phyloP scores from a whole-genome alignment of 371 early-diverging fungal genomes.

The Capniomyces stellatus region DNA sequence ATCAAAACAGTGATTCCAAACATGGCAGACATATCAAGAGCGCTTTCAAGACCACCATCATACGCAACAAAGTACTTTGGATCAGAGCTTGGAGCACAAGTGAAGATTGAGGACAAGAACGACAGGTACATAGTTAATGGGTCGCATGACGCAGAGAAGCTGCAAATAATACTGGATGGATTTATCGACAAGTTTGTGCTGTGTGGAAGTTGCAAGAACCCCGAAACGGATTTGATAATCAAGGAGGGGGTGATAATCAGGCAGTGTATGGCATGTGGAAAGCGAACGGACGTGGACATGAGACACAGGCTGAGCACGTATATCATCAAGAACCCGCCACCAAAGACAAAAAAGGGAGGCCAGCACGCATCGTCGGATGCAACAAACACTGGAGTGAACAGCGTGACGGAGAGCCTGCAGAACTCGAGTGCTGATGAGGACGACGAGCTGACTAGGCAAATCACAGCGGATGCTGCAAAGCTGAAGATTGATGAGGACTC shows the following conservation, averaged over 20 bases:
- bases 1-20: slow-evolving; percentile 98
- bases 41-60: slow-evolving; percentile 81
- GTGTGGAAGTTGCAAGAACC: slow-evolving; percentile 91
- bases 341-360: slow-evolving; percentile 45
- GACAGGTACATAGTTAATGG: slow-evolving; percentile 97
- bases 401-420: slow-evolving; percentile 25
- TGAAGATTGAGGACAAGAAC: slow-evolving; percentile 73
- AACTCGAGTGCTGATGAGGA: slow-evolving; percentile 15
- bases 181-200: slow-evolving; percentile 96
- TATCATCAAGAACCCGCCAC: slow-evolving; percentile 87
- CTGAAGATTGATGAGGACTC: slow-evolving; percentile 29
- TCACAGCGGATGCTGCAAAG: slow-evolving; percentile 5
- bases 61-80: slow-evolving; percentile 93
- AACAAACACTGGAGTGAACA: slow-evolving; percentile 26
- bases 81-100: slow-evolving; percentile 90
- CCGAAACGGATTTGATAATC: slow-evolving; percentile 91
- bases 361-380: slow-evolving; percentile 34
- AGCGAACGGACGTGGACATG: slow-evolving; percentile 66
- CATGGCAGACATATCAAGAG: slow-evolving; percentile 86
- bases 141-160: slow-evolving; percentile 73
- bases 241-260: slow-evolving; percentile 54
- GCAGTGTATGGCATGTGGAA: slow-evolving; percentile 88
- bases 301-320: slow-evolving; percentile 75
- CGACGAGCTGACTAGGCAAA: slow-evolving; percentile 22
- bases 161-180: slow-evolving; percentile 76